These are phyloP conservation scores for Aspergillus pseudonomiae DNA, from an alignment of 2,329 filamentous ascomycete species.

Conservation along the genomic window DNA sequence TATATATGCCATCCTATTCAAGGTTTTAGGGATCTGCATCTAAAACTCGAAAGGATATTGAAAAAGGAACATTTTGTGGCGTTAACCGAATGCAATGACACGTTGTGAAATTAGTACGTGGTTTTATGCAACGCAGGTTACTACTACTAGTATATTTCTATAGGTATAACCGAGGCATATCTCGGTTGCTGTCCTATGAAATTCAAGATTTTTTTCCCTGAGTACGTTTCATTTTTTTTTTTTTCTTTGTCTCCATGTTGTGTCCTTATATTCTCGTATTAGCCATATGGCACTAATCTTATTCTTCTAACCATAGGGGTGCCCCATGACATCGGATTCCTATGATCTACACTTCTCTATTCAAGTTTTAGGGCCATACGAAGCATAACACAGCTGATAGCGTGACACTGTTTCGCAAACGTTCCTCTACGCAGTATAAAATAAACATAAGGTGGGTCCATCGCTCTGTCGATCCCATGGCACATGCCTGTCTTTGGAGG, in stretches of 20 bases:
- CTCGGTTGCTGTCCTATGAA: not conserved
- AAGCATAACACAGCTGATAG: not conserved
- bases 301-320: not conserved
- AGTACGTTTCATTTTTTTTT: not conserved
- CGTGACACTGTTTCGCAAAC: not conserved
- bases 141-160: not conserved
- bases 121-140: not conserved
- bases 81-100: not conserved
- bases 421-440: not conserved
- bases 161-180: conserved; percentile 8
- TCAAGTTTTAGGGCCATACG: too few species aligned
- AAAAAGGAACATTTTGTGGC: not conserved
- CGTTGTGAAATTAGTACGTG: not conserved
- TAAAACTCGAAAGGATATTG: not conserved
- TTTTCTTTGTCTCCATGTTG: not conserved
- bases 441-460: conserved; percentile 4
- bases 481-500: not conserved
- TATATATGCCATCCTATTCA: not conserved
- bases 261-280: not conserved
- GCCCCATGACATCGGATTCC: not conserved
- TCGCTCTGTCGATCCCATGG: not conserved
- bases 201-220: not conserved
- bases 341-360: not conserved
- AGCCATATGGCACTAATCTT: not conserved
- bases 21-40: not conserved